Evolutionary conservation across 1,139 yeast species (phyloP).

Genomic region (Sugiyamaella pinicola): DNA sequence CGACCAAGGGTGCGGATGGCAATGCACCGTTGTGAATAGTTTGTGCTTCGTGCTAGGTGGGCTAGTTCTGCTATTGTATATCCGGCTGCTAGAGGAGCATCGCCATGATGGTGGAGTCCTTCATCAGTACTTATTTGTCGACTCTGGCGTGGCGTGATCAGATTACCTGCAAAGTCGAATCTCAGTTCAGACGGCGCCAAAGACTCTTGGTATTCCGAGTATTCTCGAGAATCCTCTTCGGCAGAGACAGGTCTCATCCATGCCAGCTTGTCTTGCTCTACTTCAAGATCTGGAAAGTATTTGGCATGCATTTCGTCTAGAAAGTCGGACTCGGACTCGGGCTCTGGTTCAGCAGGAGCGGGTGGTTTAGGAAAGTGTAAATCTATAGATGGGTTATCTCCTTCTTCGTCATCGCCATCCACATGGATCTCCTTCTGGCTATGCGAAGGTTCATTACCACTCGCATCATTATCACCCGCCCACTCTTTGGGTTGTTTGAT

Average conservation of each 20-base stretch:
- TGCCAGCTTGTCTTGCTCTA: conserved; percentile 75
- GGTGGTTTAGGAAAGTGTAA: conserved; percentile 35
- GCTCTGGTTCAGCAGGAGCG: conserved; percentile 43
- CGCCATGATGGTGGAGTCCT: conserved; percentile 92
- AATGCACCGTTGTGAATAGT: conserved; percentile 82
- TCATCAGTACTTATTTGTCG: conserved; percentile 53
- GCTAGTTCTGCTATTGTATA: conserved; percentile 83
- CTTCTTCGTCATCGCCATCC: no score
- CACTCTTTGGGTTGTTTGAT: conserved; percentile 42
- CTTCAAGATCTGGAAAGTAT: conserved; percentile 87
- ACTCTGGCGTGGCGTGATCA: conserved; percentile 57
- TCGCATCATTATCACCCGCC: conserved; percentile 37
- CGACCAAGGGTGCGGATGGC: conserved; percentile 89
- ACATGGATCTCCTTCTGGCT: no score
- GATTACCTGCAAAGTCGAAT: conserved; percentile 83
- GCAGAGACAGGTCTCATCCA: conserved; percentile 78
- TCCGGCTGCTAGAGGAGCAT: conserved; percentile 87
- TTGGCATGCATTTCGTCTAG: conserved; percentile 77
- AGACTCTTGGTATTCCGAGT: conserved; percentile 37
- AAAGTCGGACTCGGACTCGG: no score
- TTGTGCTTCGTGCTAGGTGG: conserved; percentile 74
- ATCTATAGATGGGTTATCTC: no score
- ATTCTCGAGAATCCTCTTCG: conserved; percentile 44
- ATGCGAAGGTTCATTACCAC: no score
- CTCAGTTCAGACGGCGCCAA: conserved; percentile 58